These are phyloP conservation scores for Calonectria pseudoreteaudii DNA, from an alignment of 2,329 filamentous ascomycete species.

Conservation along the genomic window DNA sequence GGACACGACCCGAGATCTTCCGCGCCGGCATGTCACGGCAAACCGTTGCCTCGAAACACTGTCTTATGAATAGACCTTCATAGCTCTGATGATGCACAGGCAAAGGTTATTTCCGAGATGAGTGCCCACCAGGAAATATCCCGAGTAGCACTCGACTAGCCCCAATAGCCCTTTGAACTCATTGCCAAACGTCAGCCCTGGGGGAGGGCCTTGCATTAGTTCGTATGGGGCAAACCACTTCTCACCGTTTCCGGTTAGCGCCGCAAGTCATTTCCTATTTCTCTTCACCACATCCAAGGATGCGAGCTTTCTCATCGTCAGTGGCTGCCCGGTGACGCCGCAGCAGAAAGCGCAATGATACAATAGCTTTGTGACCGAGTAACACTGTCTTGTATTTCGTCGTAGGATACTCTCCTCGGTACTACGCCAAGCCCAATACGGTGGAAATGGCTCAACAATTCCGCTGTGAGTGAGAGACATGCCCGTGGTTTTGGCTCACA, in stretches of 20 bases:
- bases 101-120: background rate
- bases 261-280: conserved; percentile 25
- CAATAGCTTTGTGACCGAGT: background rate
- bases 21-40: background rate
- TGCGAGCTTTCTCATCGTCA: background rate
- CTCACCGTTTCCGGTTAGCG: conserved; percentile 16
- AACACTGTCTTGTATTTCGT: background rate
- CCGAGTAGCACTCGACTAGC: background rate
- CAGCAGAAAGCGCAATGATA: background rate
- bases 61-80: background rate
- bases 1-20: background rate
- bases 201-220: conserved; percentile 13
- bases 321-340: background rate
- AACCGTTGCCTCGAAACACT: background rate
- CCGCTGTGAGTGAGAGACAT: background rate
- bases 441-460: background rate
- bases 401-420: background rate
- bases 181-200: background rate
- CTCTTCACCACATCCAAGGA: background rate
- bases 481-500: background rate
- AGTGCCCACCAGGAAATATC: background rate
- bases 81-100: background rate
- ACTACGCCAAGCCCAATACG: background rate
- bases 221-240: background rate
- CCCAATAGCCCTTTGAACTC: background rate